These are phyloP conservation scores for Colletotrichum incanum DNA, from an alignment of 2,329 filamentous ascomycete genomes.

Conservation along the genomic window DNA sequence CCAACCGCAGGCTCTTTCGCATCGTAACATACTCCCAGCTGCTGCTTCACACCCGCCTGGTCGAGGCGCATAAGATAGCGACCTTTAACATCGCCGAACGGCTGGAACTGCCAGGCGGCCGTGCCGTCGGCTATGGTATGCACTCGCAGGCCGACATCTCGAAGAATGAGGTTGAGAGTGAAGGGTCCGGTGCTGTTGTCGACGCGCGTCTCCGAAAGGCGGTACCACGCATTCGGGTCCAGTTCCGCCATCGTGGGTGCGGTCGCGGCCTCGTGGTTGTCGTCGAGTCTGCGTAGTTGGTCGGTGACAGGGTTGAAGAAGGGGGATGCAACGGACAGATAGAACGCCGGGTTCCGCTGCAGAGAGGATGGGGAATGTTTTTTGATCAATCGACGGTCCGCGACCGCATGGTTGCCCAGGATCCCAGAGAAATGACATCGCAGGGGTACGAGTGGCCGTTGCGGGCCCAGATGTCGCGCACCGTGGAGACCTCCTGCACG, in stretches of 20 bases:
- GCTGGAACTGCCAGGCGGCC: conserved; percentile 51
- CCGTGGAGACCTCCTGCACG: conserved; percentile 17
- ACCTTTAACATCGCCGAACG: conserved; percentile 47
- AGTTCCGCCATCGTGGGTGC: conserved; percentile 43
- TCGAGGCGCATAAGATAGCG: conserved; percentile 53
- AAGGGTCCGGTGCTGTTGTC: conserved; percentile 49
- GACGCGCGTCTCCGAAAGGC: conserved; percentile 53
- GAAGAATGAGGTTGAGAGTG: conserved; percentile 41
- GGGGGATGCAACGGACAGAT: conserved; percentile 22
- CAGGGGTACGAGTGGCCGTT: conserved; percentile 24
- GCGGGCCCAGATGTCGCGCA: conserved; percentile 24
- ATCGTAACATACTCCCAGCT: conserved; percentile 51
- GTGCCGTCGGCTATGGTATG: conserved; percentile 36
- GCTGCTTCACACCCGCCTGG: conserved; percentile 48
- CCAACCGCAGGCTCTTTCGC: conserved; percentile 46
- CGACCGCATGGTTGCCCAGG: conserved; percentile 29
- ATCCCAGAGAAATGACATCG: conserved; percentile 37
- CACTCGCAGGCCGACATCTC: conserved; percentile 47
- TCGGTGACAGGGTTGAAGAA: conserved; percentile 28
- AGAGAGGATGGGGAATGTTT: conserved; percentile 36
- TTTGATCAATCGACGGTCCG: conserved; percentile 32
- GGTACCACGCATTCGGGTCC: conserved; percentile 56
- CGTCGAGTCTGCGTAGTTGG: conserved; percentile 12
- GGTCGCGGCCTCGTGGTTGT: conserved; percentile 19
- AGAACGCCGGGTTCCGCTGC: conserved; percentile 34